A percentile compares a stretch with the other conserved stretches of the same genome.
phyloP scores from a whole-genome alignment of 495 filamentous ascomycete genomes.

The Opeltia flavorubescens region DNA sequence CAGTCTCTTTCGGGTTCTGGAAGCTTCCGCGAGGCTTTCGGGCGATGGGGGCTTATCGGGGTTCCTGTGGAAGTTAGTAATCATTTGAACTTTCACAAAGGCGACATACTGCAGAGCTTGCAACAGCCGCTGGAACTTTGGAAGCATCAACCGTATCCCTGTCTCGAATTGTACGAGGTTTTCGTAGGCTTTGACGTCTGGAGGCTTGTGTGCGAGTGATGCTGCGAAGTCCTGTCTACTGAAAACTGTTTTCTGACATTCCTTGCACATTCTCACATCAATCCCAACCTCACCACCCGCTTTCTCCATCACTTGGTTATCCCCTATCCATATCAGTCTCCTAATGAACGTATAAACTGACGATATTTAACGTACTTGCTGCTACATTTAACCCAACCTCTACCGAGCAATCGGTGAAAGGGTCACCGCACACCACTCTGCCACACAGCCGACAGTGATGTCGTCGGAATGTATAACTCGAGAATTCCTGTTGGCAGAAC shows the following conservation, averaged over 20 bases:
- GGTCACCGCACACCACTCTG: constrained; percentile 80
- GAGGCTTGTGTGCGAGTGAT: constrained; percentile 50
- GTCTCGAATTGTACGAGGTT: constrained; percentile 79
- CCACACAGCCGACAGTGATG: constrained; percentile 95
- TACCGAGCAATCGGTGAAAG: constrained; percentile 64
- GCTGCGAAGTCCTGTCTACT: constrained; percentile 67
- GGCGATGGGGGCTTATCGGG: constrained; percentile 58
- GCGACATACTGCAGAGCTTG: constrained; percentile 43
- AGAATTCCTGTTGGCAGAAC: constrained; percentile 90
- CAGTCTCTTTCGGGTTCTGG: constrained; percentile 78
- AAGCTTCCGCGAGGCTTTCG: constrained; percentile 69
- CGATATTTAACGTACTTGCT: constrained; percentile 38
- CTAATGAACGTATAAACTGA: background rate
- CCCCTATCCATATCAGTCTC: constrained; percentile 8
- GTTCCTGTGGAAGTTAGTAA: constrained; percentile 35
- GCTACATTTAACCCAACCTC: constrained; percentile 72
- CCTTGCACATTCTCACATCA: constrained; percentile 81
- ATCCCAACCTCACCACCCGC: constrained; percentile 43
- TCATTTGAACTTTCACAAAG: background rate
- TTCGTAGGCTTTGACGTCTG: constrained; percentile 71
- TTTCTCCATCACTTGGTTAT: constrained; percentile 6
- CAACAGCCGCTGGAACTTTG: constrained; percentile 74
- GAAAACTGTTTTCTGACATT: constrained; percentile 77
- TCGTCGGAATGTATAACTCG: constrained; percentile 72
- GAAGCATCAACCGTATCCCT: constrained; percentile 72